phyloP scores from a whole-genome alignment of 441 rosid genomes.

The Populus trichocarpa region DNA sequence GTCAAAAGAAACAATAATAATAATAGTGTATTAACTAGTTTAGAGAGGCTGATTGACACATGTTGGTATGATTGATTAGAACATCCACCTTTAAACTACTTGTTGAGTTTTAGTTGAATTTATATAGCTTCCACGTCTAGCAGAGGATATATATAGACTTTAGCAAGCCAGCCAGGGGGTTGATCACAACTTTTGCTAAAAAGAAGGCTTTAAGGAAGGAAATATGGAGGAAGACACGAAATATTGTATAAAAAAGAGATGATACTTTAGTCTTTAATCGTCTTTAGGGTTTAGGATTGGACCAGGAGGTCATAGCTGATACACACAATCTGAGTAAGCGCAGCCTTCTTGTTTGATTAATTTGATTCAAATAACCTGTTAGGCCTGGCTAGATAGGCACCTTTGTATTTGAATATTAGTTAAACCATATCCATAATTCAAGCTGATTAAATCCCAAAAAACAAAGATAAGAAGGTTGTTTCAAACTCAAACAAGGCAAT shows the following conservation, averaged over 20 bases:
- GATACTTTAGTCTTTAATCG: neutral
- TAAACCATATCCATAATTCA: neutral
- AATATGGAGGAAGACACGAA: too few species aligned
- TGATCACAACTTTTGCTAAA: neutral
- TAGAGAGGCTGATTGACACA: neutral
- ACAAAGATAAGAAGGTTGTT: neutral
- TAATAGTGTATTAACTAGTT: neutral
- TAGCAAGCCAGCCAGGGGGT: neutral
- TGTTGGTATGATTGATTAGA: neutral
- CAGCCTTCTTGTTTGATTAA: neutral
- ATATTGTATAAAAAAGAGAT: too few species aligned
- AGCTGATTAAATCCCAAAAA: neutral
- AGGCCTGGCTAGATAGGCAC: neutral
- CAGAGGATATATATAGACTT: too few species aligned
- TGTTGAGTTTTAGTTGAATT: too few species aligned
- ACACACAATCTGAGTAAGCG: neutral
- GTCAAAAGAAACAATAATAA: neutral
- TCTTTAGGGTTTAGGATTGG: neutral
- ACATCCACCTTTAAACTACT: neutral
- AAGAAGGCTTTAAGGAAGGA: neutral
- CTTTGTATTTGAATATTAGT: neutral
- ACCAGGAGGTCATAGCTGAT: neutral
- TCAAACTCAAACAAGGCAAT: neutral
- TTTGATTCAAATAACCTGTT: neutral
- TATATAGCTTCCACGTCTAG: too few species aligned